Evolutionary conservation across 305 asterid species (phyloP), one percentile per base, ranked within the genome.

Genomic region (Stenogyne calaminthoides): DNA sequence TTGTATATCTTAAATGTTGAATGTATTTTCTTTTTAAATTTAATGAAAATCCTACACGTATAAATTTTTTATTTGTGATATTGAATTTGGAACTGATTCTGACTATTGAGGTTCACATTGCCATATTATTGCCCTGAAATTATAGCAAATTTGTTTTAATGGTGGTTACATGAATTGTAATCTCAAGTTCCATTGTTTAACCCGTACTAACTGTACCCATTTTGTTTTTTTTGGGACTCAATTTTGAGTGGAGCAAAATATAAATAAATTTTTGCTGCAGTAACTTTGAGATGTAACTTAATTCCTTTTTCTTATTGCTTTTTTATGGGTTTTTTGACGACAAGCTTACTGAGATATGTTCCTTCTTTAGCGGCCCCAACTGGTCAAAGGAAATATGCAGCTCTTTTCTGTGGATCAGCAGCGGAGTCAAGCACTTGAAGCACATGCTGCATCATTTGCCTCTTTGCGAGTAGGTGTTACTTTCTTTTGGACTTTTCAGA

Each of bases 381-480:
- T 93, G 56, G 98, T 93, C 67, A 93, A 93, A 77, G 98, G 98
- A 79, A 93, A 73, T 72, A 93, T 93, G 98, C 98, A 93, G 85
- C 89, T 93, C 61, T 93, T 81, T 79, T 91, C 97, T 73, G 92
- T 91, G 84, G 98, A 93, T 69, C 98, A 93, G 81, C 97, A 93
- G 76, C 96, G 97, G 52, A 93, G 98, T 72, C 97, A 93, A 86
- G 96, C 98, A 71, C 97, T 93, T 57, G 98, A 93, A 83, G 97
- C 97, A 57, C 97, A 93, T 88, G 96, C 98, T 70, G 96, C 98
- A 57, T 79, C 97, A 69, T 93, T 93, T 89, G 95, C 98, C 75
- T 80, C 96, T 32, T 82, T 88, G 81, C 87, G 90, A 73, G 98
- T 93, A 83, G 56, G 82, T 18, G 44, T 71, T 69, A 49, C 77